Evolutionary conservation across 192 early-diverging fungal species (phyloP), one percentile per base, ranked within the genome.

Genomic region (Phycomyces blakesleeanus): DNA sequence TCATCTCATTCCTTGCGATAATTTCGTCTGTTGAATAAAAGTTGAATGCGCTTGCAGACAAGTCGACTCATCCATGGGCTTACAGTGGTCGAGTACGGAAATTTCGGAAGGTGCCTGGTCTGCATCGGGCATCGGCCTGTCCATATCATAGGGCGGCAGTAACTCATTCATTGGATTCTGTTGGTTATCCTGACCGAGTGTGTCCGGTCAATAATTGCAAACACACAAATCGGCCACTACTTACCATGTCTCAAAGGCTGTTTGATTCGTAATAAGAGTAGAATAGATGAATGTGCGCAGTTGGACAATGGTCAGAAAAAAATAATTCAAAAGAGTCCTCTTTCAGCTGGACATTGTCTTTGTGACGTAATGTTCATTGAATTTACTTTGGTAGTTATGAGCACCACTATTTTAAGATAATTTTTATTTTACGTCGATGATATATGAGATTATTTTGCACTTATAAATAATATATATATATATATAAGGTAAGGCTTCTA

Each of bases 11-110:
- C 8, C 51, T 42, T 40, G 51, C 50, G 18, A 68, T 52, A 18
- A 12, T 15, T 29, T 61, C 40, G 49, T 53, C 66, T 60, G 25
- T 41, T 38, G 54, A 49, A 3, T 27, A 51, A 51, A 37, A 25
- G 14, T 27, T 8, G 12, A 52, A 22, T 11, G 14, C 24, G n/a
- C 1, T 20, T 38, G 24, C 20, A 18, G 24, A 37, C 11, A 25
- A 25, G 49, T 40, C 15, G 27, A 42, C 12, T 41, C 47, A 40
- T 21, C 10, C 20, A 26, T 20, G 39, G 25, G 27, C 55, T 57
- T 56, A 65, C 63, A 55, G 24, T 65, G 29, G 63, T 65, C 63
- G 42, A 65, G 21, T 1, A 50, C 63, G 47, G 63, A 65, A 10
- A 63, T 6, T 38, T 50, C 44, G 44, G 44, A 16, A 40, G 51